Base-by-base conservation (phyloP, 495 filamentous ascomycete species). In the Tirmania nivea region DNA sequence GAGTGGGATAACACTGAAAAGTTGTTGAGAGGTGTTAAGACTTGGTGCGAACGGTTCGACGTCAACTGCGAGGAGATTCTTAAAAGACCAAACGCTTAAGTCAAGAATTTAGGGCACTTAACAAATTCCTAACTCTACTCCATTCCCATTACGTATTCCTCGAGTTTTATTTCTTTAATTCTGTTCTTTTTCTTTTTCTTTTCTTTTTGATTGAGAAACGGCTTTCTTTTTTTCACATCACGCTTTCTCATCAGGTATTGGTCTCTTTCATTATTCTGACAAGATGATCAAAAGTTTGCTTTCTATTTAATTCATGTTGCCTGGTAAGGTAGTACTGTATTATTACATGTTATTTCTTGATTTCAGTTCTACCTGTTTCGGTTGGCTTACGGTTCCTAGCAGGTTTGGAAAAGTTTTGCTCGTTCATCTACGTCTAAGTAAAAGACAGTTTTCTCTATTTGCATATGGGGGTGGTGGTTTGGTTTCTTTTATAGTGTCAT, bases 1-100 rank as follows among this genome's bases (percentile, higher is more conserved):
- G 82, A 94, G 66, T 73, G 94, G 42, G 83, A 93, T 66, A 79
- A 79, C 65, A 95, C 90, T n/a, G 85, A 96, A 73, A 81, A 81
- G 69, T 74, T 96, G 69, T 95, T 96, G 90, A 78, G 82, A 57
- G 80, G 80, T 52, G 81, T 95, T 65, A 78, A 82, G n/a, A 73
- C 89, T 10, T 97, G 90, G 88, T 86, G 83, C 63, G 79, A 93
- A 70, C 80, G 90, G 19, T 97, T 95, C 64, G 88, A 95, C 63
- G 84, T 84, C 64, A 94, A 95, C 73, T 94, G 86, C 71, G 89
- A 95, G 62, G 82, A 85, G 9, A 90, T 95, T 54, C 70, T 96
- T 52, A 76, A 76, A 61, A 72, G 71, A 58, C 74, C 77, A 49
- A 56, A 62, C 56, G 62, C 62, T 50, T 65, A 64, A 47, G 47